Conservation (phyloP, 495 filamentous ascomycete species). For the Aspergillus funiculosus region DNA sequence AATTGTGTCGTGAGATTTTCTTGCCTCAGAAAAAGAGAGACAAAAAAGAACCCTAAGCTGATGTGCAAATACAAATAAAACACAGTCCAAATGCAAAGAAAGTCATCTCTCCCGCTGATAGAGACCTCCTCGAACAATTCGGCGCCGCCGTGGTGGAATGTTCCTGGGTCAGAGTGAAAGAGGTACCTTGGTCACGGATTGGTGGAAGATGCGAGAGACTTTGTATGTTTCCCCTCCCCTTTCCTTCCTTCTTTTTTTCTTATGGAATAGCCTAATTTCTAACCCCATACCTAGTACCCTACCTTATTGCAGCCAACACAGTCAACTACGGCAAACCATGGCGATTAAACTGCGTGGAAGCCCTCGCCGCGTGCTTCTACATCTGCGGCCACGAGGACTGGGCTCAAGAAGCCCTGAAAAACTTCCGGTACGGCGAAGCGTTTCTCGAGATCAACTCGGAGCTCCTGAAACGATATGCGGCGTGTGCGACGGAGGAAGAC, state of each 20-base stretch:
- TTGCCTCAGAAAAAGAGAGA: neutral
- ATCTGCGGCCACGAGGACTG: slow-evolving; percentile 91
- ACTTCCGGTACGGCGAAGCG: slow-evolving; percentile 80
- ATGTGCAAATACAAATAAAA: neutral
- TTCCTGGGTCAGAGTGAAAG: slow-evolving; percentile 87
- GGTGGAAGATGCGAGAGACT: slow-evolving; percentile 92
- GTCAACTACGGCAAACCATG: slow-evolving; percentile 97
- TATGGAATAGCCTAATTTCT: too few relatives aligned
- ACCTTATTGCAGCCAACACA: slow-evolving; percentile 91
- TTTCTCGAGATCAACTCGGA: slow-evolving; percentile 85
- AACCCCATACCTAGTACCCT: slow-evolving; percentile 73
- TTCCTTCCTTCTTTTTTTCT: neutral
- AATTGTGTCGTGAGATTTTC: slow-evolving; percentile 63
- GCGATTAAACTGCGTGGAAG: slow-evolving; percentile 92
- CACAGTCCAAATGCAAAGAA: slow-evolving; percentile 79
- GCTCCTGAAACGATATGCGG: slow-evolving; percentile 77
- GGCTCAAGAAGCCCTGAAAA: slow-evolving; percentile 73
- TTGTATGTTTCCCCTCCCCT: slow-evolving; percentile 31
- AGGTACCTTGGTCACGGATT: slow-evolving; percentile 85
- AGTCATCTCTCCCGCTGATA: slow-evolving; percentile 74
- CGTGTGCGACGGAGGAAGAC: slow-evolving; percentile 75
- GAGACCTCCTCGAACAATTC: slow-evolving; percentile 71
- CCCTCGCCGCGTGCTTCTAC: slow-evolving; percentile 81
- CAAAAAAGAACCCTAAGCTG: neutral
- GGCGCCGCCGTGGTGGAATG: slow-evolving; percentile 96